Evolutionary conservation across 345 rosid species (phyloP), one percentile per base, ranked within the genome.

Genomic region (Eucalyptus victrix): DNA sequence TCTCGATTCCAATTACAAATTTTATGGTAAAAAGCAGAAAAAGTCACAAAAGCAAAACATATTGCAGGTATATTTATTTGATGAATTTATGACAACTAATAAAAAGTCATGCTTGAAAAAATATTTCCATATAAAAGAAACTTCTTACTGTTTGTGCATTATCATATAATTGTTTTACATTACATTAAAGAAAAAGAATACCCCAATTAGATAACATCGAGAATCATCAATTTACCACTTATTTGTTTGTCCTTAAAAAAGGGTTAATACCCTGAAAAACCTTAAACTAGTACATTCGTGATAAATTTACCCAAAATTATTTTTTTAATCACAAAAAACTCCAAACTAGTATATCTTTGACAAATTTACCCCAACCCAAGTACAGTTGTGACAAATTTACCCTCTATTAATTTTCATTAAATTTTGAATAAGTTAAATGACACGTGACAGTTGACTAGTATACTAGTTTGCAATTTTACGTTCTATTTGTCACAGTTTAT

Each of bases 271-370:
- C 13, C 4, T 11, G 2, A 47, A 47, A 47, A 47, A 47, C 49
- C 5, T 47, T 47, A 47, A 47, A 47, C 49, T 10, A 0, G 12
- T 47, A 47, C 12, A 10, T 1, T 0, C 1, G 13, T 11, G 4
- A 11, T 11, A 47, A 47, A 47, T 47, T 47, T 47, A 11, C 4
- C 13, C 49, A 1, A 47, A 47, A 47, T 1, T 47, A 47, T 47
- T 47, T 47, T 45, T 45, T 45, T 45, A 10, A 45, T 11, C 12
- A 45, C 49, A 9, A 45, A 45, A 45, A 45, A 47, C 49, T 47
- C 13, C 12, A 47, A 47, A 47, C 0, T 47, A 9, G 1, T 47
- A 47, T 47, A 47, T 47, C 12, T 47, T 47, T 47, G 13, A 11
- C 13, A 47, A 47, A 47, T 47, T 47, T 47, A 47, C 49, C 13